These are phyloP conservation scores for Dryas alaskensis DNA, from an alignment of 306 rosid genomes.

Conservation along the genomic window DNA sequence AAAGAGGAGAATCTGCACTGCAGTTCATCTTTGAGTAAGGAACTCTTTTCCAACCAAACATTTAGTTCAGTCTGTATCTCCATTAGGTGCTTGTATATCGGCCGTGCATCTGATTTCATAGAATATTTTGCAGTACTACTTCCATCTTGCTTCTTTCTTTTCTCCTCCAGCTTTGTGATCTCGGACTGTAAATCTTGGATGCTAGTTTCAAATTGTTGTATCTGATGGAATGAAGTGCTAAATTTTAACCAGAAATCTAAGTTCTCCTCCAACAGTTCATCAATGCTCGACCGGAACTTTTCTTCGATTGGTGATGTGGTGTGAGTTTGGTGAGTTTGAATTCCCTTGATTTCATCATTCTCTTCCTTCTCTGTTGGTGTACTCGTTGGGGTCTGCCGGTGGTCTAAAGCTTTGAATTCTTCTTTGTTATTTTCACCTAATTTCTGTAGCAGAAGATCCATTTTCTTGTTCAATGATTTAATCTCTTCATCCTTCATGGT, in stretches of 20 bases:
- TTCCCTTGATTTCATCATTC: conserved; percentile 28
- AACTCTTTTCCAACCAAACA: conserved; percentile 63
- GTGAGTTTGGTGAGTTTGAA: conserved; percentile 30
- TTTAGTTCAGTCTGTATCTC: conserved; percentile 71
- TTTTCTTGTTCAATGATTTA: conserved; percentile 58
- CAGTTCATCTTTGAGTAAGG: conserved; percentile 59
- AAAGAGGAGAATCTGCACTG: conserved; percentile 65
- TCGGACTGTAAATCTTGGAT: conserved; percentile 61
- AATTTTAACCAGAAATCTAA: conserved; percentile 82
- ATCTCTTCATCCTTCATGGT: conserved; percentile 82
- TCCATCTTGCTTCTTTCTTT: conserved; percentile 42
- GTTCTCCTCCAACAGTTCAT: conserved; percentile 87
- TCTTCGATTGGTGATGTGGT: conserved; percentile 59
- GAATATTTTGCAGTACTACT: conserved; percentile 27
- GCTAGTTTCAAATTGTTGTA: conserved; percentile 65
- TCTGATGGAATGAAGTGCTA: conserved; percentile 65
- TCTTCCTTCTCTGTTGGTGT: not conserved
- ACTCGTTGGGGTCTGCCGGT: conserved; percentile 13
- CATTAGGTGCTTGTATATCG: conserved; percentile 75
- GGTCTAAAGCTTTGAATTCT: conserved; percentile 27
- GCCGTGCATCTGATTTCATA: conserved; percentile 70
- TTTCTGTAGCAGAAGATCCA: conserved; percentile 55
- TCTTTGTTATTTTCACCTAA: conserved; percentile 43
- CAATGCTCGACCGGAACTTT: conserved; percentile 60
- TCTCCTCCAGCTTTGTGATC: conserved; percentile 50